Evolutionary conservation across 768 basidiomycete genomes (phyloP).

Genomic region (Auriscalpium vulgare): DNA sequence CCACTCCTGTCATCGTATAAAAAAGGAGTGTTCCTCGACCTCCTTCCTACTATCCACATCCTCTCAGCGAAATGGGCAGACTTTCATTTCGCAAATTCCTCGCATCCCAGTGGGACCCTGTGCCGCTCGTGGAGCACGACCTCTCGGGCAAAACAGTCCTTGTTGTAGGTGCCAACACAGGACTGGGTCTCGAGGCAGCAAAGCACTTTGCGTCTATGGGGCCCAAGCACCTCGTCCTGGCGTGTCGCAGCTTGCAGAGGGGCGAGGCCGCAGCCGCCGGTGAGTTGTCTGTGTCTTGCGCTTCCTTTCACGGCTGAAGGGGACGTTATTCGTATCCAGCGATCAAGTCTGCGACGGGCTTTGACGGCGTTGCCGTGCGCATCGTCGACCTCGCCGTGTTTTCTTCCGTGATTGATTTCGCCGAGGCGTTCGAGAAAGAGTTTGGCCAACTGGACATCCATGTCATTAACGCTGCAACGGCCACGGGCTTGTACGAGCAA

Average conservation of each 20-base stretch:
- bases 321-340: constrained; percentile 3
- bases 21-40: too few relatives aligned
- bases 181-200: constrained; percentile 12
- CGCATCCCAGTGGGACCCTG: constrained; percentile 1
- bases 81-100: background rate
- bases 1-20: too few relatives aligned
- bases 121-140: constrained; percentile 4
- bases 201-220: constrained; percentile 14
- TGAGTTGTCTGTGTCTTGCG: background rate
- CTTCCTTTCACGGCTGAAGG: too few relatives aligned
- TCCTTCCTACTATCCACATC: background rate
- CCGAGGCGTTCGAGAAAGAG: background rate
- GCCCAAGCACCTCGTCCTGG: constrained; percentile 9
- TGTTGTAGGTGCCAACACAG: constrained; percentile 13
- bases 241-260: constrained; percentile 5
- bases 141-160: constrained; percentile 14
- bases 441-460: constrained; percentile 13
- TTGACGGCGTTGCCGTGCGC: constrained; percentile 14
- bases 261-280: constrained; percentile 7
- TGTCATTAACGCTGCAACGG: constrained; percentile 19
- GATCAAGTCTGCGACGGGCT: constrained; percentile 11
- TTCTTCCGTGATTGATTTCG: constrained; percentile 17
- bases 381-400: constrained; percentile 20
- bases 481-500: constrained; percentile 16
- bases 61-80: constrained; percentile 5